A percentile compares a stretch with the other conserved stretches of the same genome.
These are phyloP conservation scores for Gyrodon lividus DNA, from an alignment of 768 basidiomycete genomes.

Conservation along the genomic window DNA sequence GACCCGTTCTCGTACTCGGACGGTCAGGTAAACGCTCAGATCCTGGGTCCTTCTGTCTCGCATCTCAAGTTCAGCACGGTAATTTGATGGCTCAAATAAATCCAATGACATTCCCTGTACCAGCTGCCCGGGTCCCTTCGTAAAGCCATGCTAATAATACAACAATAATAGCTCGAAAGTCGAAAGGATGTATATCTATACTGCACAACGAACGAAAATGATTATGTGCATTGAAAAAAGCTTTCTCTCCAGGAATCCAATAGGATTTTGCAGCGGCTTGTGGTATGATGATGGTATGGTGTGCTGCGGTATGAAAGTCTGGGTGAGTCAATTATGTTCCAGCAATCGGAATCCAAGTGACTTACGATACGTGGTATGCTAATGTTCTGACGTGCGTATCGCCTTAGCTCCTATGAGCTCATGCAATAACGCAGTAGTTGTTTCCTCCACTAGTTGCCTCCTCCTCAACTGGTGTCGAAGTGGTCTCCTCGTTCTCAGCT, in stretches of 20 bases:
- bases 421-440: conserved; percentile 22
- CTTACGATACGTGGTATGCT: conserved; percentile 23
- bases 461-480: conserved; percentile 17
- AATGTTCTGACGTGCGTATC: background rate
- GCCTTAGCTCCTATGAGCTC: conserved; percentile 2
- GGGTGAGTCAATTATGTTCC: conserved; percentile 7
- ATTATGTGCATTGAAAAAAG: conserved; percentile 6
- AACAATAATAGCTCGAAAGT: conserved; percentile 18
- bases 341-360: background rate
- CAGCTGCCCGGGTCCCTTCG: conserved; percentile 1
- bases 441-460: background rate
- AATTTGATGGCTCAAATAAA: background rate
- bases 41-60: no score
- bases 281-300: conserved; percentile 7
- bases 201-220: conserved; percentile 19
- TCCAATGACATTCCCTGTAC: conserved; percentile 5
- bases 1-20: no score
- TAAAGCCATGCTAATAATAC: conserved; percentile 19
- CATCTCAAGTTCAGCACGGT: no score
- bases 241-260: conserved; percentile 4
- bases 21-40: no score
- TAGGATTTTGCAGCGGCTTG: conserved; percentile 2
- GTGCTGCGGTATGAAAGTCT: conserved; percentile 6
- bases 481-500: background rate
- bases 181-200: conserved; percentile 19